Percentiles rank a stretch among this genome's conserved stretches.
phyloP scores from a whole-genome alignment of 129 eudicot genomes.

The Helianthus annuus region DNA sequence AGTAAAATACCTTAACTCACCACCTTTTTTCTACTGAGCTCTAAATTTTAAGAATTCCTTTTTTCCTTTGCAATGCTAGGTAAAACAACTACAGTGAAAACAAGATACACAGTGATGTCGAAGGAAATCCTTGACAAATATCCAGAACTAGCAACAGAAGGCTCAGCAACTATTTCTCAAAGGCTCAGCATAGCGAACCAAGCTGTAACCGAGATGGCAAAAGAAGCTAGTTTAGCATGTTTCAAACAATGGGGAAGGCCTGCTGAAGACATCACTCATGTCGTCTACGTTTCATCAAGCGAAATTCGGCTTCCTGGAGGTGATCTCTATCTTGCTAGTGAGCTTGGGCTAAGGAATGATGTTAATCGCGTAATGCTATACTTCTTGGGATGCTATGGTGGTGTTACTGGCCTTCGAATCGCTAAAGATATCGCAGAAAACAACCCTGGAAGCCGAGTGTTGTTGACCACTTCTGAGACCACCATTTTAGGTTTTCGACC shows the following conservation, averaged over 20 bases:
- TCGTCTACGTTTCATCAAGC: slow-evolving; percentile 85
- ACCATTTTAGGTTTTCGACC: slow-evolving; percentile 89
- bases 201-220: slow-evolving; percentile 86
- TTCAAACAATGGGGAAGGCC: slow-evolving; percentile 78
- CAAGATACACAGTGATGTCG: slow-evolving; percentile 91
- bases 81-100: slow-evolving; percentile 94
- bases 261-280: slow-evolving; percentile 63
- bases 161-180: slow-evolving; percentile 77
- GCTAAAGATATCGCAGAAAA: slow-evolving; percentile 64
- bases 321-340: slow-evolving; percentile 70
- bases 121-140: slow-evolving; percentile 72
- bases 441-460: slow-evolving; percentile 62
- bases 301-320: slow-evolving; percentile 92
- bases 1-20: too few species aligned
- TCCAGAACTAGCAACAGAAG: slow-evolving; percentile 90
- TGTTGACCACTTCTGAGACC: slow-evolving; percentile 84
- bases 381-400: slow-evolving; percentile 92
- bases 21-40: too few species aligned
- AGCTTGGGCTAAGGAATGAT: slow-evolving; percentile 68
- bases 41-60: too few species aligned
- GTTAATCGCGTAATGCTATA: slow-evolving; percentile 92
- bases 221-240: slow-evolving; percentile 69
- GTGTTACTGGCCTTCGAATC: slow-evolving; percentile 83
- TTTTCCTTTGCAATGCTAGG: slow-evolving; percentile 38
- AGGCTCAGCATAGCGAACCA: slow-evolving; percentile 77